These are phyloP conservation scores for Dimargaris verticillata DNA, from an alignment of 192 early-diverging fungal genomes.

Conservation along the genomic window DNA sequence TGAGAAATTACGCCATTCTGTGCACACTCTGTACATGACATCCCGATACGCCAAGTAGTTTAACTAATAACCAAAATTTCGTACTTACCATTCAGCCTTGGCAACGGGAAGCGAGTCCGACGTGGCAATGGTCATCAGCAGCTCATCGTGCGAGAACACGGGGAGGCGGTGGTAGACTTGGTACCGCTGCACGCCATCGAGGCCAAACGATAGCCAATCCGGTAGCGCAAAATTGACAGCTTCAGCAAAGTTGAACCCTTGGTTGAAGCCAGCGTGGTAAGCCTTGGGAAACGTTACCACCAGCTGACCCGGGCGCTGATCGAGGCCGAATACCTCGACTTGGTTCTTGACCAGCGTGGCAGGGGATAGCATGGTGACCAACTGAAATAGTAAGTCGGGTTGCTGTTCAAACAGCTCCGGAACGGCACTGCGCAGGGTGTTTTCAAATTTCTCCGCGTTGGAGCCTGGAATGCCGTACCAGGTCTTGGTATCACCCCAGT, in stretches of 20 bases:
- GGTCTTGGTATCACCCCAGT: slow-evolving; percentile 92
- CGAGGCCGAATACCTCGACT: slow-evolving; percentile 59
- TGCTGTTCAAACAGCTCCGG: slow-evolving; percentile 80
- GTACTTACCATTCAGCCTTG: not conserved
- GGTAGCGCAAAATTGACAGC: slow-evolving; percentile 93
- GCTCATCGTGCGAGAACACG: slow-evolving; percentile 90
- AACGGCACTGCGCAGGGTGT: slow-evolving; percentile 55
- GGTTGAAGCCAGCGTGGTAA: slow-evolving; percentile 95
- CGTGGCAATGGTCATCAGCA: slow-evolving; percentile 46
- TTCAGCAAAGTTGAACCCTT: slow-evolving; percentile 92
- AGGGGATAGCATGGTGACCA: slow-evolving; percentile 84
- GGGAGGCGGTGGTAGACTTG: slow-evolving; percentile 60
- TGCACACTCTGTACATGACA: too few relatives aligned
- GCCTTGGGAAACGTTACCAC: slow-evolving; percentile 87
- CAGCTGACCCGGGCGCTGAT: slow-evolving; percentile 87
- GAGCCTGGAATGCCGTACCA: slow-evolving; percentile 90
- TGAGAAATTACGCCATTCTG: not conserved
- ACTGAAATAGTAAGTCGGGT: slow-evolving; percentile 84
- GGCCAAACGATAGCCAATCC: slow-evolving; percentile 75
- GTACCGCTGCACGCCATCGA: slow-evolving; percentile 68
- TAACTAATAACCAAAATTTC: too few relatives aligned
- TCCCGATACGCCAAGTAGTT: too few relatives aligned
- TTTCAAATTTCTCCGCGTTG: slow-evolving; percentile 67
- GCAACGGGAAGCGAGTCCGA: too few relatives aligned
- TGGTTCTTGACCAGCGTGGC: slow-evolving; percentile 40